A percentile compares a stretch with the other conserved stretches of the same genome.
Evolutionary conservation across 345 rosid species (phyloP).

Genomic region (Sonneratia alba): DNA sequence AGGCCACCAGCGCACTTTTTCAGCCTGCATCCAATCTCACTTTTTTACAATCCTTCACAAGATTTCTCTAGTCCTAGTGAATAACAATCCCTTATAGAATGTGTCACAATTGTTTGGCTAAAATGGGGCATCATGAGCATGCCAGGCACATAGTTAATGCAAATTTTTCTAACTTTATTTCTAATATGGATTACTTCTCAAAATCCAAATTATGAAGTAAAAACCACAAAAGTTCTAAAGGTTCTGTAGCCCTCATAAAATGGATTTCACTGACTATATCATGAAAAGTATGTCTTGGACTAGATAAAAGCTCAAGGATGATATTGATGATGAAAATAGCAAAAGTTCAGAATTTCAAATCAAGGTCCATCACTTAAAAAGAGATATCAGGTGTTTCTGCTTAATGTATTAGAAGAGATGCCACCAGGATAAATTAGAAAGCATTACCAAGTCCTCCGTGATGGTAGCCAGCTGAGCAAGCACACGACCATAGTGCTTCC

Average conservation of each 20-base stretch:
- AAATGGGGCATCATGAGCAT: background rate
- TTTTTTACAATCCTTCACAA: conserved; percentile 8
- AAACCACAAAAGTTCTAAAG: background rate
- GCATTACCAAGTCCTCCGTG: conserved; percentile 59
- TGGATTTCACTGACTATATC: background rate
- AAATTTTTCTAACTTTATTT: background rate
- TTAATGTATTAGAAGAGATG: conserved; percentile 1
- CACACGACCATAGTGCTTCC: conserved; percentile 81
- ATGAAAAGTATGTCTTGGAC: background rate
- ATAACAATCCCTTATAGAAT: background rate
- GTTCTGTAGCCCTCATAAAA: background rate
- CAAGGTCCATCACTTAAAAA: background rate
- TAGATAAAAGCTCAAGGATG: background rate
- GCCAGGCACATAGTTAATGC: background rate
- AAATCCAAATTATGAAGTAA: background rate
- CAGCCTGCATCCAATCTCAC: conserved; percentile 48
- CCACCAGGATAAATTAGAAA: conserved; percentile 2
- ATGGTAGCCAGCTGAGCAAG: conserved; percentile 68
- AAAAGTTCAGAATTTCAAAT: background rate
- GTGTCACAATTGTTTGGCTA: background rate
- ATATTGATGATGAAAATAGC: no score
- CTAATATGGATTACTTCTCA: background rate
- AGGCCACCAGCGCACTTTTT: conserved; percentile 93
- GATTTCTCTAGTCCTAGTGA: background rate
- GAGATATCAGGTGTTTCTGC: background rate